phyloP scores from a whole-genome alignment of 768 basidiomycete species.

The Collybia mongolica region DNA sequence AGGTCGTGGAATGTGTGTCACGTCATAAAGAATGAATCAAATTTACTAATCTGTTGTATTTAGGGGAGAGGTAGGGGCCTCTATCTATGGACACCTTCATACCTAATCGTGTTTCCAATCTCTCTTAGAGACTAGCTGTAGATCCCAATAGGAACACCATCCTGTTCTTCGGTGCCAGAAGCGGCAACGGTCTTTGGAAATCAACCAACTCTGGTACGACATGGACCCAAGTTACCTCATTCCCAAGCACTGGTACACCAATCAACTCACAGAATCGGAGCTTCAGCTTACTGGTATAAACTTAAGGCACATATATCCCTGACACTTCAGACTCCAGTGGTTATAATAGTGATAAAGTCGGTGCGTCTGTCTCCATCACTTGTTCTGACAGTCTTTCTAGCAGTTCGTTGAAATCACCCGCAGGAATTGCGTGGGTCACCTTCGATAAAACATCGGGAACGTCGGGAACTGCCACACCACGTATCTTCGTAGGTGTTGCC shows the following conservation, averaged over 20 bases:
- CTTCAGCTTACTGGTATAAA: neutral
- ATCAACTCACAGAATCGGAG: neutral
- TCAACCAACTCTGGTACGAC: slow-evolving; percentile 57
- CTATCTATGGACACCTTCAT: neutral
- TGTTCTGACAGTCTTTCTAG: neutral
- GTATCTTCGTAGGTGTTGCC: slow-evolving; percentile 70
- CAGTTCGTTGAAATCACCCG: neutral
- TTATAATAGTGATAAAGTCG: slow-evolving; percentile 39
- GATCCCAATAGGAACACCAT: slow-evolving; percentile 64
- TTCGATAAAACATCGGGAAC: slow-evolving; percentile 60
- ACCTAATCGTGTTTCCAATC: neutral
- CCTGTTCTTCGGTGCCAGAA: slow-evolving; percentile 62
- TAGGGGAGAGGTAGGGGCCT: slow-evolving; percentile 45
- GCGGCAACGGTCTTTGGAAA: slow-evolving; percentile 67
- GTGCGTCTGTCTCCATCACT: slow-evolving; percentile 14
- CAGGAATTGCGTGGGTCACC: slow-evolving; percentile 60
- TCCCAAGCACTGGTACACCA: slow-evolving; percentile 53
- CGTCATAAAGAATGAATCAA: neutral
- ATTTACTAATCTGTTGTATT: slow-evolving; percentile 12
- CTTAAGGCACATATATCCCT: slow-evolving; percentile 48
- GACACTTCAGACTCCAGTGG: slow-evolving; percentile 50
- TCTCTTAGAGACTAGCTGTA: slow-evolving; percentile 52
- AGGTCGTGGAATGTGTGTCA: slow-evolving; percentile 55
- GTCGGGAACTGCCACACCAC: slow-evolving; percentile 50
- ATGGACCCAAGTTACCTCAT: slow-evolving; percentile 59